Evolutionary conservation across 2,329 filamentous ascomycete genomes (phyloP).

Genomic region (Penicillium palitans): DNA sequence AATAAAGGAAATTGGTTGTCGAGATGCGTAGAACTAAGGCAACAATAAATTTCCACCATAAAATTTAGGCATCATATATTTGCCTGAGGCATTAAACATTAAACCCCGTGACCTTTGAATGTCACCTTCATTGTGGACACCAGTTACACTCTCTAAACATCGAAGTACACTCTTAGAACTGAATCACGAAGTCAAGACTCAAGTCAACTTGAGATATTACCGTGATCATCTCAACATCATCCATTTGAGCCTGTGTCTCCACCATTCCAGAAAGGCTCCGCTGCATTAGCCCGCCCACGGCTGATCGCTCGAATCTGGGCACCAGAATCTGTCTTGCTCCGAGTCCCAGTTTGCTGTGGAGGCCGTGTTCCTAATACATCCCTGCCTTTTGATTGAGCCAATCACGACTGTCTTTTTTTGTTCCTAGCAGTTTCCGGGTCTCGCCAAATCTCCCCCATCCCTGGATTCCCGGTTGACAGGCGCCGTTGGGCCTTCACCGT

Average conservation of each 20-base stretch:
- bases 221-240: slow-evolving; percentile 5
- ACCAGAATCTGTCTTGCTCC: slow-evolving; percentile 24
- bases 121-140: slow-evolving; percentile 3
- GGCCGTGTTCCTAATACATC: slow-evolving; percentile 18
- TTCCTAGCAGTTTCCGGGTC: slow-evolving; percentile 4
- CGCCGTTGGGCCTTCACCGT: slow-evolving; percentile 9
- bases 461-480: slow-evolving; percentile 20
- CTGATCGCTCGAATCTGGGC: slow-evolving; percentile 31
- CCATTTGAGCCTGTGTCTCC: slow-evolving; percentile 21
- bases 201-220: background rate
- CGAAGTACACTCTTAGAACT: background rate
- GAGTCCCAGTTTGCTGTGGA: slow-evolving; percentile 16
- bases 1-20: no score
- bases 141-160: background rate
- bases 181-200: slow-evolving; percentile 1
- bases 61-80: background rate
- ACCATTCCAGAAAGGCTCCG: slow-evolving; percentile 27
- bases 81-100: background rate
- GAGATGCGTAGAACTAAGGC: no score
- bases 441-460: slow-evolving; percentile 14
- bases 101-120: background rate
- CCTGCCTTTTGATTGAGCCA: slow-evolving; percentile 20
- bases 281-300: slow-evolving; percentile 33
- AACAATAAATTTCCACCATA: background rate
- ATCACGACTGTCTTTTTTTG: slow-evolving; percentile 16